Conservation (phyloP, 352 stramenopile genomes). For the Globisporangium solare region DNA sequence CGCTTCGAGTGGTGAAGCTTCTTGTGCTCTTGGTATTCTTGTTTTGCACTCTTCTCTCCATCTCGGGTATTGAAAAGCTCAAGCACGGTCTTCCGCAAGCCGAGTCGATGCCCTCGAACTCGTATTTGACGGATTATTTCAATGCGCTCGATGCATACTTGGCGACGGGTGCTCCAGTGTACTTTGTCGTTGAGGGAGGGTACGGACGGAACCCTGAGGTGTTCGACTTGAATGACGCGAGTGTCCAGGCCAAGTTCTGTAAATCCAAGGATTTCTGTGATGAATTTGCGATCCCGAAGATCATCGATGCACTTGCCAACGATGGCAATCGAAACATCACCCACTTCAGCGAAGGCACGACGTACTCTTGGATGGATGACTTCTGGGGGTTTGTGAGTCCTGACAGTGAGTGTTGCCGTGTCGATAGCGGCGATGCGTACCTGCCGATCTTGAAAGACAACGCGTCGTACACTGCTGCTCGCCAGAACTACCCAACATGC, state of each 20-base stretch:
- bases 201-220: slow-evolving; percentile 42
- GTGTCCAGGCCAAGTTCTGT: slow-evolving; percentile 43
- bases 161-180: slow-evolving; percentile 51
- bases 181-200: slow-evolving; percentile 58
- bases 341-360: slow-evolving; percentile 49
- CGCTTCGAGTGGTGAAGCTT: slow-evolving; percentile 43
- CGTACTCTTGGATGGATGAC: slow-evolving; percentile 69
- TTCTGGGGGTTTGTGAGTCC: slow-evolving; percentile 62
- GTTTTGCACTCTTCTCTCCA: slow-evolving; percentile 37
- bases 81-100: slow-evolving; percentile 54
- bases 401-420: slow-evolving; percentile 55
- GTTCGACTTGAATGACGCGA: slow-evolving; percentile 43
- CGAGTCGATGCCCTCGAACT: slow-evolving; percentile 58
- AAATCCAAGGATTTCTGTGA: slow-evolving; percentile 57
- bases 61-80: slow-evolving; percentile 46
- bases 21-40: slow-evolving; percentile 46
- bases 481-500: slow-evolving; percentile 30
- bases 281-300: slow-evolving; percentile 48
- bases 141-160: slow-evolving; percentile 49
- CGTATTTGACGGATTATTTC: slow-evolving; percentile 70
- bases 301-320: slow-evolving; percentile 53
- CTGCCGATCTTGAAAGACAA: slow-evolving; percentile 43
- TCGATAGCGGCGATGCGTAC: slow-evolving; percentile 38
- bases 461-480: slow-evolving; percentile 35
- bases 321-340: slow-evolving; percentile 32